Percentiles rank a stretch among this genome's conserved stretches.
These are phyloP conservation scores for Gonapodya sp. DNA, from an alignment of 192 early-diverging fungal species.

Conservation along the genomic window DNA sequence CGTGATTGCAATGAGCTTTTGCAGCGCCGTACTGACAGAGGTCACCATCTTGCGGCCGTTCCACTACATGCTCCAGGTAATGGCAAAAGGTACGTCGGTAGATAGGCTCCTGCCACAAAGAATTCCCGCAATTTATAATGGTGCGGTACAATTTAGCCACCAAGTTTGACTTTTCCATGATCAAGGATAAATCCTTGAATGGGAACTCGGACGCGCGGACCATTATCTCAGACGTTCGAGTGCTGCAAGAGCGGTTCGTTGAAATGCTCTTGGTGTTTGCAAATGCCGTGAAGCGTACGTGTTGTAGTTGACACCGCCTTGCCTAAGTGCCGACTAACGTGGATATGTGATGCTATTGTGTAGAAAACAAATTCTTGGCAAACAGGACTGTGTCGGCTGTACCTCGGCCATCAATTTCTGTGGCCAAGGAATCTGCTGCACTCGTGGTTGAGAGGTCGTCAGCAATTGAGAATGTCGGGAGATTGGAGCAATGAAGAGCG, in stretches of 20 bases:
- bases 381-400: neutral
- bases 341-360: slow-evolving; percentile 1
- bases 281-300: slow-evolving; percentile 1
- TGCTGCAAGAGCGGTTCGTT: slow-evolving; percentile 1
- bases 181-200: slow-evolving; percentile 4
- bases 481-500: slow-evolving; percentile 1
- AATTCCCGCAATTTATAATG: neutral
- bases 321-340: neutral
- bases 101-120: neutral
- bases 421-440: slow-evolving; percentile 1
- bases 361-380: slow-evolving; percentile 2
- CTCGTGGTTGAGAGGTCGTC: neutral
- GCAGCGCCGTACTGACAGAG: neutral
- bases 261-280: slow-evolving; percentile 1
- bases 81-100: neutral
- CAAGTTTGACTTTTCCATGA: slow-evolving; percentile 4
- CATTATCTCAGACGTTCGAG: neutral
- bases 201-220: slow-evolving; percentile 1
- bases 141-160: neutral
- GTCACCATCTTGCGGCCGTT: slow-evolving; percentile 1
- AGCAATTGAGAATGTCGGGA: neutral
- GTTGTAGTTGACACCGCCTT: neutral
- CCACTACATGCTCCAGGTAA: slow-evolving; percentile 3
- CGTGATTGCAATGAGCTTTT: neutral
- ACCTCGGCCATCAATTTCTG: neutral